Percentiles rank a stretch among this genome's conserved stretches.
Conservation (phyloP, 2,329 filamentous ascomycete genomes). For the Nannizzia gypsea region DNA sequence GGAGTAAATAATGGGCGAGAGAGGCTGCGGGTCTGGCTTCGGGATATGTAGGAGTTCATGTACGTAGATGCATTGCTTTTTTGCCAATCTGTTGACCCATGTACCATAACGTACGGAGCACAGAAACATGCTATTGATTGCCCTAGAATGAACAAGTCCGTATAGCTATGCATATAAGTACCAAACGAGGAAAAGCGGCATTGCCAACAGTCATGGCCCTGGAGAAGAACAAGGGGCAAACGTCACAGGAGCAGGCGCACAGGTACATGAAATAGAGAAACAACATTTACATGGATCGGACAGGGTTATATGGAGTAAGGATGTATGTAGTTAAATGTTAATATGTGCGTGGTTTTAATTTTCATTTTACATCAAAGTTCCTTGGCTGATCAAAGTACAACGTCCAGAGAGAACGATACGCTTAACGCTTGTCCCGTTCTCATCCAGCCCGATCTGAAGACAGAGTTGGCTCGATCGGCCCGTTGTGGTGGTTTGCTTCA, state of each 20-base stretch:
- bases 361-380: slow-evolving; percentile 11
- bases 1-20: background rate
- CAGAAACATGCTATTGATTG: background rate
- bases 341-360: background rate
- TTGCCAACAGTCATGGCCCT: background rate
- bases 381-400: slow-evolving; percentile 15
- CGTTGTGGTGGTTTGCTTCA: slow-evolving; percentile 43
- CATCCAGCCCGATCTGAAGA: slow-evolving; percentile 34
- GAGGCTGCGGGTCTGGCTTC: background rate
- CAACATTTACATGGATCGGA: background rate
- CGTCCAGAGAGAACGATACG: slow-evolving; percentile 15
- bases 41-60: background rate
- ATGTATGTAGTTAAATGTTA: background rate
- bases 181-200: background rate
- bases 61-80: background rate
- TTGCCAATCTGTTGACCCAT: background rate
- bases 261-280: background rate
- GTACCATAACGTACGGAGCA: background rate
- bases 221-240: background rate
- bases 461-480: slow-evolving; percentile 40
- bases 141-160: too few species aligned
- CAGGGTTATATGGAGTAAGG: background rate
- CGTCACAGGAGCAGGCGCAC: background rate
- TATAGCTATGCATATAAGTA: background rate
- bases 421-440: slow-evolving; percentile 18